A percentile compares a stretch with the other conserved stretches of the same genome.
These are phyloP conservation scores for Pleurotus platypus DNA, from an alignment of 768 basidiomycete genomes.

Conservation along the genomic window DNA sequence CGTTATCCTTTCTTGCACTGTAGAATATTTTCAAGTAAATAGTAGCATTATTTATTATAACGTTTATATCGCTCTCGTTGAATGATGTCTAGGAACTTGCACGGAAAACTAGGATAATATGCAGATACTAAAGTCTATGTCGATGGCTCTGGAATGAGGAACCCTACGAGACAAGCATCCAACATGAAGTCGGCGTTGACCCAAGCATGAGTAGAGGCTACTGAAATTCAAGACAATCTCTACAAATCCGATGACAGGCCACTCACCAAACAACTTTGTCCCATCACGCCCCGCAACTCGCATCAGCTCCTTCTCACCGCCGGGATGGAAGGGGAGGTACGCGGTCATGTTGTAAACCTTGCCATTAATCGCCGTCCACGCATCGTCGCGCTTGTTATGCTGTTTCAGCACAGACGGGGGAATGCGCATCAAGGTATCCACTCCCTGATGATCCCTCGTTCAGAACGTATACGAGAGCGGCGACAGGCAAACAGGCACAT, in stretches of 20 bases:
- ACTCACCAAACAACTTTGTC: constrained; percentile 88
- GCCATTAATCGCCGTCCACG: constrained; percentile 89
- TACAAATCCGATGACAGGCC: too few species aligned
- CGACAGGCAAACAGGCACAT: constrained; percentile 16
- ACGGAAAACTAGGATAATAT: too few species aligned
- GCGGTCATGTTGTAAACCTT: constrained; percentile 97
- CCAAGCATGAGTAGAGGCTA: constrained; percentile 93
- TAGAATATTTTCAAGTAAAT: too few species aligned
- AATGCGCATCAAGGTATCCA: constrained; percentile 63
- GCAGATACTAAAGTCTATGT: constrained; percentile 18
- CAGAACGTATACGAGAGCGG: constrained; percentile 11
- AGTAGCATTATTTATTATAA: too few species aligned
- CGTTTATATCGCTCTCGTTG: too few species aligned
- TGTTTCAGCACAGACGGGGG: constrained; percentile 72
- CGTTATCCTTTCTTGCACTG: background rate
- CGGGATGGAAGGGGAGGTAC: constrained; percentile 90
- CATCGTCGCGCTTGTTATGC: constrained; percentile 84
- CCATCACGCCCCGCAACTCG: constrained; percentile 94
- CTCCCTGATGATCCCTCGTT: constrained; percentile 50
- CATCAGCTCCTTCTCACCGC: constrained; percentile 93
- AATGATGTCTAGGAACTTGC: too few species aligned
- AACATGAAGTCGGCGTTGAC: constrained; percentile 97
- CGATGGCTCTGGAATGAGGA: constrained; percentile 71
- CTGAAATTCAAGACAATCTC: too few species aligned
- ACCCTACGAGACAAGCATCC: constrained; percentile 88